Evolutionary conservation across 768 basidiomycete genomes (phyloP), one percentile per base, ranked within the genome.

Genomic region (Cystofilobasidium ferigula): DNA sequence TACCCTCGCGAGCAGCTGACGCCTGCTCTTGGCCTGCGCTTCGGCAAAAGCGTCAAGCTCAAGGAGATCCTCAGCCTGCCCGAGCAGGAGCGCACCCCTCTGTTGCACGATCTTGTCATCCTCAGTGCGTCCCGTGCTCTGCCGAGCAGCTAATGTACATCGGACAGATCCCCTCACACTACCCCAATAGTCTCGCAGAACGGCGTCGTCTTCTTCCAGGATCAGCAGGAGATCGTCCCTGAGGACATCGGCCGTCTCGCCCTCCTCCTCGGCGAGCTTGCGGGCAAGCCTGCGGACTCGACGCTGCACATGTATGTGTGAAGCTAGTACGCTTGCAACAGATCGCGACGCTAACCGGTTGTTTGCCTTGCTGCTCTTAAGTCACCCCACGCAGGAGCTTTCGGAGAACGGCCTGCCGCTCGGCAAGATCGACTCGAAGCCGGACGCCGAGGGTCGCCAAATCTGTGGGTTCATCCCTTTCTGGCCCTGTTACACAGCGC

Each of bases 161-260:
- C 7, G 10, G 7, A 12, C 24, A 35, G 12, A n/a, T 10, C 14
- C 32, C 34, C 6, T 35, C 24, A 9, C n/a, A 18, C 28, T 28
- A 30, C 38, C 53, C 0, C 47, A 3, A 5, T 54, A 75, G 73
- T 78, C 60, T 75, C 76, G 2, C 69, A 70, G 13, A 70, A 74
- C 22, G 77, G 77, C 0, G 76, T 78, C 65, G 74, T 72, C 58
- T 76, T 77, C 71, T 77, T 78, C 73, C 65, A 72, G 35, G 72
- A 69, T 22, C 77, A 78, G 62, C 14, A 65, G 38, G 70, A 75
- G 16, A 59, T 75, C 32, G 69, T 65, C 9, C 67, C 69, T 8
- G 72, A 73, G 20, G 71, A 76, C 35, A 70, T 76, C 57, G 72
- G 70, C 48, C 47, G 54, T 0, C 70, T 78, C 38, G 73, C 70